These are phyloP conservation scores for Calvatia gigantea DNA, from an alignment of 768 basidiomycete species.

Conservation along the genomic window DNA sequence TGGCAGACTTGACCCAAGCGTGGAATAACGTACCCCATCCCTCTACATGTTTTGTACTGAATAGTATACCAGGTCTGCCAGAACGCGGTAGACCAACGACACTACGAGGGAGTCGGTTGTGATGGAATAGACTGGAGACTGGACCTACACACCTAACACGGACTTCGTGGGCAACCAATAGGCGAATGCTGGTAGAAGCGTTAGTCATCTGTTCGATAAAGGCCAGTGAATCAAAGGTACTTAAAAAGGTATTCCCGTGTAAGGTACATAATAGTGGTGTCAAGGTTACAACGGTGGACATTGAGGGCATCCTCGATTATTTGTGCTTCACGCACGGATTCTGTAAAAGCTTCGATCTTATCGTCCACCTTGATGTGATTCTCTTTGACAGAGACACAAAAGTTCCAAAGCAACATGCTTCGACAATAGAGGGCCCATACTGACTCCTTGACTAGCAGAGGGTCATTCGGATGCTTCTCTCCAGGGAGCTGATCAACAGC, in stretches of 20 bases:
- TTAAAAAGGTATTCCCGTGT: slow-evolving; percentile 72
- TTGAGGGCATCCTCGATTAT: slow-evolving; percentile 66
- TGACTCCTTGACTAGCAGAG: slow-evolving; percentile 49
- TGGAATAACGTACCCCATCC: slow-evolving; percentile 66
- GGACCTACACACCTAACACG: slow-evolving; percentile 48
- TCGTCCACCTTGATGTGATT: slow-evolving; percentile 9
- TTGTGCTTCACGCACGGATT: slow-evolving; percentile 38
- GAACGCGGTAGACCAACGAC: slow-evolving; percentile 44
- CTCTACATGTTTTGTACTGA: slow-evolving; percentile 68
- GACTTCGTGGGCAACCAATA: slow-evolving; percentile 59
- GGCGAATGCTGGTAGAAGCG: slow-evolving; percentile 47
- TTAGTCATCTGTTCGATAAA: slow-evolving; percentile 12
- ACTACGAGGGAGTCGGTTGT: slow-evolving; percentile 11
- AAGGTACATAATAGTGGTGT: slow-evolving; percentile 63
- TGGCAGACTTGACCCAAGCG: background rate
- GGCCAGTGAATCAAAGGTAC: slow-evolving; percentile 37
- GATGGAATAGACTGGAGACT: slow-evolving; percentile 10
- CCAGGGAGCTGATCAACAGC: slow-evolving; percentile 43
- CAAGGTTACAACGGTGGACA: slow-evolving; percentile 66
- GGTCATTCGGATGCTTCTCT: slow-evolving; percentile 25
- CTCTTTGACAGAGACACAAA: slow-evolving; percentile 51
- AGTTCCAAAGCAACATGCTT: slow-evolving; percentile 79
- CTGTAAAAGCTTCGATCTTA: slow-evolving; percentile 51
- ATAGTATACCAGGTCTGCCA: slow-evolving; percentile 45
- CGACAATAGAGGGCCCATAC: slow-evolving; percentile 83